Evolutionary conservation across 306 rosid species (phyloP), one percentile per base, ranked within the genome.

Genomic region (Gastrolobium villosum): DNA sequence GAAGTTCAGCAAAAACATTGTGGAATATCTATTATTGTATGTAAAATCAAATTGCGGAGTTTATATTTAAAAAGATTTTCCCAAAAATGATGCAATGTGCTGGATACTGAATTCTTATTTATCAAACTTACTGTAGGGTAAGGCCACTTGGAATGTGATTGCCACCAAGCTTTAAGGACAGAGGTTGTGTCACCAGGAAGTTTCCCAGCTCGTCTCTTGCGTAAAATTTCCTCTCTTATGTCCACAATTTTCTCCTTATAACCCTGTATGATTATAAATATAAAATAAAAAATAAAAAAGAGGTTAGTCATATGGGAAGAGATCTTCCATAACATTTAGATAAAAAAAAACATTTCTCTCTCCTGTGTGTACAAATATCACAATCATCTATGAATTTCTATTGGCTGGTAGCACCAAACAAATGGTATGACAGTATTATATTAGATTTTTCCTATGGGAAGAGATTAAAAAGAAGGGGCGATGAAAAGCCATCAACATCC

Each of bases 121-220:
- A 61, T 70, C 69, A 46, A 79, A 86, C 93, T 84, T 87, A 94
- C 98, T 1, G 98, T 94, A 48, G 98, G 98, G 84, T 94, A 94
- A 50, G 97, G 98, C 98, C 98, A 94, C 76, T 94, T 92, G 15
- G 96, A 85, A 84, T 94, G 98, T 65, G 96, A 75, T 81, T 92
- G 96, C 98, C 98, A 94, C 98, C 98, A 94, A 74, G 92, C 77
- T 79, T 94, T 94, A 5, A 94, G 85, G 15, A 94, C 93, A 49
- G 97, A 94, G 39, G 98, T 94, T 41, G 97, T 92, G 86, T 94
- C 96, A 4, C 98, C 97, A 7, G 98, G 98, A 84, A 92, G 98
- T 66, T 94, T 94, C 71, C 98, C 98, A 2, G 98, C 98, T 79
- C 98, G 85, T 74, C 98, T 90, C 92, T 94, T 94, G 56, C 98